Base-by-base conservation (phyloP, 352 stramenopile genomes). In the Halophytophthora polymorphica region DNA sequence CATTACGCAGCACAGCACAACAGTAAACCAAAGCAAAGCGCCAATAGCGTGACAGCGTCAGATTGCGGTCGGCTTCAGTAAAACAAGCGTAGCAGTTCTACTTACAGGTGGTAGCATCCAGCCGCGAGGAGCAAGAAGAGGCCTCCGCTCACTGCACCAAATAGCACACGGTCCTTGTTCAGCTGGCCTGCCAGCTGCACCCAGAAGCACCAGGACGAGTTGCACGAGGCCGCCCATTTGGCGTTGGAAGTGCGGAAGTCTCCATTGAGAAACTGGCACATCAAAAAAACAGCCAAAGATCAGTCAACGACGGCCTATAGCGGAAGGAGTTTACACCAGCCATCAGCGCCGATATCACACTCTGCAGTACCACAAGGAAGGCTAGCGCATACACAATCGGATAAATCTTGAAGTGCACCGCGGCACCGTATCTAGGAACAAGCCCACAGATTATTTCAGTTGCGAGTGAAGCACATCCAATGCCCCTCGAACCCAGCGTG, bases 321-420 rank as follows among this genome's bases (percentile, higher is more conserved):
- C 19, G 19, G 37, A 42, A 11, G 4, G n/a, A 42, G 6, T 4
- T 10, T 7, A 8, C 25, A n/a, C 44, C 21, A 58, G 31, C 21
- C 5, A 34, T 15, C 31, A 29, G 35, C 14, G 13, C 19, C 7
- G 18, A 44, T 33, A 15, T 33, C 4, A 6, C 6, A 12, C 17
- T 15, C n/a, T 15, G 4, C 49, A 59, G 43, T 85, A 93, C 85
- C 61, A 96, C 82, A 8, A 96, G 73, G 50, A 94, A 89, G 11
- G 85, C 73, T 39, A 95, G 68, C 19, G 82, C 86, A 63, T 99
- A 99, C 56, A 99, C 96, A 31, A 99, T 97, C 6, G 97, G 97
- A 61, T 99, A 99, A 14, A 99, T 95, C 68, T 98, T 98, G 61
- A 98, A 89, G 66, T 99, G 97, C 28, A 99, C 94, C 0, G 94